Evolutionary conservation across 331 rosid genomes (phyloP).

Genomic region (Pyracantha coccinea): DNA sequence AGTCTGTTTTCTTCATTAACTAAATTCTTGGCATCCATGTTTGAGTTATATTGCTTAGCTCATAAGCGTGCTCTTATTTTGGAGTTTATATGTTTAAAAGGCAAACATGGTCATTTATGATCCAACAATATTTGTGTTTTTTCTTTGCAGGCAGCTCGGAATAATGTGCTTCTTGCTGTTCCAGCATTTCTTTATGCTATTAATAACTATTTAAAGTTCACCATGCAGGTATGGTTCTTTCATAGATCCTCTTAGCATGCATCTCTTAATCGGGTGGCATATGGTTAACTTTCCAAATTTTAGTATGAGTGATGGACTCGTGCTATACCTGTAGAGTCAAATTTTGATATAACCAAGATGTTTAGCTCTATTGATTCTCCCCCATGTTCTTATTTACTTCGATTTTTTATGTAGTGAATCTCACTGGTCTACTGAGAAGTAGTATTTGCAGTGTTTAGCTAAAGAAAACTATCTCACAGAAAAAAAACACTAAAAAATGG

Average conservation of each 20-base stretch:
- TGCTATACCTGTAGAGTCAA: background rate
- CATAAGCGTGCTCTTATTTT: background rate
- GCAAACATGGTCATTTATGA: background rate
- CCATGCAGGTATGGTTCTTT: slow-evolving; percentile 68
- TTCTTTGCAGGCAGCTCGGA: slow-evolving; percentile 85
- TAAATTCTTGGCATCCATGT: background rate
- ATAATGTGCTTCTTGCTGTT: slow-evolving; percentile 89
- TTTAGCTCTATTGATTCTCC: background rate
- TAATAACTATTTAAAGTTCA: slow-evolving; percentile 95
- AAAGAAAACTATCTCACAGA: background rate
- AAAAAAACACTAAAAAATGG: background rate
- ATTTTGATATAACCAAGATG: background rate
- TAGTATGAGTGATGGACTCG: background rate
- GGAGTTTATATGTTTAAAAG: background rate
- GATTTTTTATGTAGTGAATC: background rate
- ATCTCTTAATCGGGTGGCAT: background rate
- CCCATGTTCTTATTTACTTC: background rate
- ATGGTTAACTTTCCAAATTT: background rate
- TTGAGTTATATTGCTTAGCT: background rate
- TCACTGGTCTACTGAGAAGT: background rate
- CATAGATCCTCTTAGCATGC: background rate
- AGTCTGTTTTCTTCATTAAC: background rate
- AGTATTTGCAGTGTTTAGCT: background rate
- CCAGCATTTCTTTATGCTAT: slow-evolving; percentile 95
- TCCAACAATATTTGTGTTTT: slow-evolving; percentile 1